Conservation (phyloP, 257 asterid species). For the Lithospermum erythrorhizon region DNA sequence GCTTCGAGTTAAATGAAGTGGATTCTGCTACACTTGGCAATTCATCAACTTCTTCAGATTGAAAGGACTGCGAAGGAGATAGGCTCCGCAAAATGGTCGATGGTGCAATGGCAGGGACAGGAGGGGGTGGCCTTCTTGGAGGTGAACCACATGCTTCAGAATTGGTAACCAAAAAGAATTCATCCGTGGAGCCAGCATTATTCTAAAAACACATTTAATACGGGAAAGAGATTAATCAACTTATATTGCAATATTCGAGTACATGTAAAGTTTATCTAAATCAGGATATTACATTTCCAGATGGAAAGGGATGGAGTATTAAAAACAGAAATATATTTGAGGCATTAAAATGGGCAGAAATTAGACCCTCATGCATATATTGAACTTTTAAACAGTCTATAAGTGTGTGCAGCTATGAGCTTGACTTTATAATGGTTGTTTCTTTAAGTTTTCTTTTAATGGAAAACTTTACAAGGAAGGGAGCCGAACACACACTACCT, state of each 20-base stretch:
- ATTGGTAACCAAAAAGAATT: slow-evolving; percentile 74
- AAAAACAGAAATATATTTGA: background rate
- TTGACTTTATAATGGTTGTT: background rate
- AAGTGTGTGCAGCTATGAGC: background rate
- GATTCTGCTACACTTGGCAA: slow-evolving; percentile 41
- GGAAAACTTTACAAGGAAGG: background rate
- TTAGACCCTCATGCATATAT: background rate
- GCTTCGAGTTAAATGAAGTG: slow-evolving; percentile 50
- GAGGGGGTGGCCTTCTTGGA: slow-evolving; percentile 80
- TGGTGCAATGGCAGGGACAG: slow-evolving; percentile 35
- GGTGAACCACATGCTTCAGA: slow-evolving; percentile 85
- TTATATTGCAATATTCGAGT: background rate
- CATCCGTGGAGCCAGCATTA: slow-evolving; percentile 72
- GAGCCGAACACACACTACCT: background rate
- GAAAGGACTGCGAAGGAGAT: slow-evolving; percentile 46
- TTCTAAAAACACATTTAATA: slow-evolving; percentile 35
- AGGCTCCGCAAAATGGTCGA: slow-evolving; percentile 48
- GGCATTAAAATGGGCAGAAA: background rate
- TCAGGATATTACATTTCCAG: background rate
- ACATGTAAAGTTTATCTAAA: background rate
- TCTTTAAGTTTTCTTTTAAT: too few species aligned
- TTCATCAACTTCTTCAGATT: slow-evolving; percentile 58
- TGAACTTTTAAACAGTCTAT: background rate
- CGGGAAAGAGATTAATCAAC: slow-evolving; percentile 10
- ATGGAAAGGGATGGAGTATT: background rate